A percentile compares a stretch with the other conserved stretches of the same genome.
phyloP scores from a whole-genome alignment of 106 monocot species.

The Acanthochlamys bracteata region DNA sequence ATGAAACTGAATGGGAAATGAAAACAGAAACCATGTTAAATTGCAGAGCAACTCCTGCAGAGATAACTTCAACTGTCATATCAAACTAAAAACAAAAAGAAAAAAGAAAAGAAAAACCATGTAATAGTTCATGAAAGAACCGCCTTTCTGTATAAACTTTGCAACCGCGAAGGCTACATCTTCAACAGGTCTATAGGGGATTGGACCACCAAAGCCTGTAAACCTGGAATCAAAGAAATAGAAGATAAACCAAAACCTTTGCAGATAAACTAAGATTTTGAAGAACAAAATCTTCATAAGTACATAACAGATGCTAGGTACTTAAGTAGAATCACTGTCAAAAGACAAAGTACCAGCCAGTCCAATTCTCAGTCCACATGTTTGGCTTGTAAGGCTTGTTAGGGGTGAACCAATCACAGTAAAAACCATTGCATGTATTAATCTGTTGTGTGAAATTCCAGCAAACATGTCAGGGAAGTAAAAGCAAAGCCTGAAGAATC shows the following conservation, averaged over 20 bases:
- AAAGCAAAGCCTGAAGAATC: neutral
- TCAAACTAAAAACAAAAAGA: neutral
- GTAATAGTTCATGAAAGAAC: constrained; percentile 93
- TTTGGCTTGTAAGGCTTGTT: constrained; percentile 71
- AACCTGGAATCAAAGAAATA: constrained; percentile 39
- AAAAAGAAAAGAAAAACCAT: constrained; percentile 47
- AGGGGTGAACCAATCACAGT: constrained; percentile 73
- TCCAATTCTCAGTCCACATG: constrained; percentile 97
- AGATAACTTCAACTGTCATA: neutral
- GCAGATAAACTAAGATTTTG: neutral
- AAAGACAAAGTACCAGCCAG: constrained; percentile 54
- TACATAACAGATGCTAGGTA: neutral
- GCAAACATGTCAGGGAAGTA: neutral
- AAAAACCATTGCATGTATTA: constrained; percentile 92
- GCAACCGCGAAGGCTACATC: constrained; percentile 85
- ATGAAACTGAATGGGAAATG: constrained; percentile 36
- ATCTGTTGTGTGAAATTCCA: constrained; percentile 37
- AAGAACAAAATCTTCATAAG: neutral
- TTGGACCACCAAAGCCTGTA: constrained; percentile 77
- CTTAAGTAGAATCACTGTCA: neutral
- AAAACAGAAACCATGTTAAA: neutral
- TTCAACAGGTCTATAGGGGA: constrained; percentile 83
- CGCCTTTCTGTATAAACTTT: constrained; percentile 86
- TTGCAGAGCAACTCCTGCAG: neutral
- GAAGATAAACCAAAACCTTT: neutral